A percentile compares a stretch with the other conserved stretches of the same genome.
phyloP scores from a whole-genome alignment of 352 stramenopile species.

The Peronospora destructor region DNA sequence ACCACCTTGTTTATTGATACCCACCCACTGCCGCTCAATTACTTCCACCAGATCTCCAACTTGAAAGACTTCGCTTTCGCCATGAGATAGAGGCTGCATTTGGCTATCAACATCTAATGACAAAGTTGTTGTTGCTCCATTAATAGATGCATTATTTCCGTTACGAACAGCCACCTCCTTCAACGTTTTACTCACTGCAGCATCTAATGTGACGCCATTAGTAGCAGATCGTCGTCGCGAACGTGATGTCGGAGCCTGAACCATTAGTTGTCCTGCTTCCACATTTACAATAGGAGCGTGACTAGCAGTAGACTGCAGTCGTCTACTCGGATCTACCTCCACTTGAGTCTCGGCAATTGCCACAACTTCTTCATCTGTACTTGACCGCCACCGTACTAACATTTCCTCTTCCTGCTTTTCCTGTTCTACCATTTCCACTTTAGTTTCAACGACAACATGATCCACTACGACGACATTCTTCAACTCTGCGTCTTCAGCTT shows the following conservation, averaged over 20 bases:
- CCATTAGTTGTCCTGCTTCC: constrained; percentile 1
- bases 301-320: constrained; percentile 1
- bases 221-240: constrained; percentile 16
- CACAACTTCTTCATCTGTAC: constrained; percentile 1
- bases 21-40: constrained; percentile 79
- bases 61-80: constrained; percentile 36
- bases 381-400: constrained; percentile 5
- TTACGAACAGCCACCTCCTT: constrained; percentile 5
- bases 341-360: constrained; percentile 2
- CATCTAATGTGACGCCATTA: constrained; percentile 2
- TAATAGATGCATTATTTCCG: constrained; percentile 1
- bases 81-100: constrained; percentile 9
- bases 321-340: background rate
- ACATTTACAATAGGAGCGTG: background rate
- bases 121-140: constrained; percentile 8
- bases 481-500: background rate
- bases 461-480: background rate
- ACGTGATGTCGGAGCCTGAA: constrained; percentile 8
- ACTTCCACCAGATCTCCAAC: constrained; percentile 84
- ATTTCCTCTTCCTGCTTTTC: background rate
- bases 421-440: constrained; percentile 11
- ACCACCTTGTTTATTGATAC: constrained; percentile 89
- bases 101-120: constrained; percentile 15
- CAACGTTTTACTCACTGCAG: background rate
- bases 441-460: constrained; percentile 10